phyloP scores from a whole-genome alignment of 2,329 filamentous ascomycete species.

The Botrytis sinoallii region DNA sequence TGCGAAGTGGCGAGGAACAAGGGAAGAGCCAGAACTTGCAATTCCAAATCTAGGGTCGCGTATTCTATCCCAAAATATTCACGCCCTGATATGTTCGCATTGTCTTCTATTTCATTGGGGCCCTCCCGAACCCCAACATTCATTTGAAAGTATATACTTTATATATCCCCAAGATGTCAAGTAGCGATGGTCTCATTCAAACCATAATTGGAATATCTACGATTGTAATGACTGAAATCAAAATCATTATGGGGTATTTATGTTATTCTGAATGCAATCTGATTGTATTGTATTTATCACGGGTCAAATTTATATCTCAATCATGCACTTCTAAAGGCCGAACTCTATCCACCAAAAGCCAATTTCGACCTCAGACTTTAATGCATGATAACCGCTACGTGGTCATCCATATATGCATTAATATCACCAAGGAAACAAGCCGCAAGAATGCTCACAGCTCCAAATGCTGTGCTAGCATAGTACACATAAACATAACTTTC shows the following conservation, averaged over 20 bases:
- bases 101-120: not conserved
- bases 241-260: not conserved
- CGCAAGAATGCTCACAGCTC: constrained; percentile 51
- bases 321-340: not conserved
- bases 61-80: not conserved
- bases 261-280: not conserved
- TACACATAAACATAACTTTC: constrained; percentile 21
- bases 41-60: constrained; percentile 27
- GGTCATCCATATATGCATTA: constrained; percentile 43
- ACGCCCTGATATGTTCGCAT: not conserved
- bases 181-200: not conserved
- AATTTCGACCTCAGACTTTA: not conserved
- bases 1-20: constrained; percentile 38
- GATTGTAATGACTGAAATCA: not conserved
- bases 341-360: not conserved
- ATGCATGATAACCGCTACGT: constrained; percentile 21
- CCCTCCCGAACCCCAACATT: not conserved
- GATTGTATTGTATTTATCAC: not conserved
- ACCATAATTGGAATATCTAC: not conserved
- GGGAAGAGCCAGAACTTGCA: constrained; percentile 30
- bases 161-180: not conserved
- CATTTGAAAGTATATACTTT: not conserved
- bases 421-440: constrained; percentile 59
- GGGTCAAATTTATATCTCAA: not conserved
- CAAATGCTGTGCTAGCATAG: constrained; percentile 57